phyloP scores from a whole-genome alignment of 2,329 filamentous ascomycete species.

The Lecanicillium sp. region DNA sequence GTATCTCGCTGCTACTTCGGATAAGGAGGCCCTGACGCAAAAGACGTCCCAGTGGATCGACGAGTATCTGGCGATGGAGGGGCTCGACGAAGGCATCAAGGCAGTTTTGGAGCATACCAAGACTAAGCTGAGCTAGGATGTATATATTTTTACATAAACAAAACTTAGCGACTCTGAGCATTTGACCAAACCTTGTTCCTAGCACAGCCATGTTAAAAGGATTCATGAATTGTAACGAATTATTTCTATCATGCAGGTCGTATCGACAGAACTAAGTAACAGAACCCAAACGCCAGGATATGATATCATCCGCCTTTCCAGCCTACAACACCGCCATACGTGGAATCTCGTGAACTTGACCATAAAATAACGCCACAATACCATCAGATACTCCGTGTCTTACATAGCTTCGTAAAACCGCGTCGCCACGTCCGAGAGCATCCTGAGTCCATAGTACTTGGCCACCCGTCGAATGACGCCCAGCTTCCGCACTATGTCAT shows the following conservation, averaged over 20 bases:
- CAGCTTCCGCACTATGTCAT: constrained; percentile 57
- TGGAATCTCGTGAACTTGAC: constrained; percentile 3
- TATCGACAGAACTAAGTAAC: no score
- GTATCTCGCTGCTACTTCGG: constrained; percentile 34
- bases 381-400: constrained; percentile 1
- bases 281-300: no score
- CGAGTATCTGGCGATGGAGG: constrained; percentile 37
- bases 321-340: no score
- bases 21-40: constrained; percentile 35
- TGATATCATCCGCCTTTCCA: not conserved
- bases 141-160: no score
- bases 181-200: no score
- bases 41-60: constrained; percentile 50
- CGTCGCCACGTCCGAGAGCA: constrained; percentile 69
- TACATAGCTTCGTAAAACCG: constrained; percentile 47
- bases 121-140: constrained; percentile 13
- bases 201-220: no score
- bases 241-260: no score
- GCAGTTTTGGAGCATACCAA: constrained; percentile 48
- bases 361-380: constrained; percentile 4
- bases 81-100: constrained; percentile 48
- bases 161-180: no score
- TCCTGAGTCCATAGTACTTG: constrained; percentile 69
- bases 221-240: no score
- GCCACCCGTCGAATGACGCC: constrained; percentile 68